phyloP scores from a whole-genome alignment of 1,139 yeast genomes.

The Diutina catenulata region DNA sequence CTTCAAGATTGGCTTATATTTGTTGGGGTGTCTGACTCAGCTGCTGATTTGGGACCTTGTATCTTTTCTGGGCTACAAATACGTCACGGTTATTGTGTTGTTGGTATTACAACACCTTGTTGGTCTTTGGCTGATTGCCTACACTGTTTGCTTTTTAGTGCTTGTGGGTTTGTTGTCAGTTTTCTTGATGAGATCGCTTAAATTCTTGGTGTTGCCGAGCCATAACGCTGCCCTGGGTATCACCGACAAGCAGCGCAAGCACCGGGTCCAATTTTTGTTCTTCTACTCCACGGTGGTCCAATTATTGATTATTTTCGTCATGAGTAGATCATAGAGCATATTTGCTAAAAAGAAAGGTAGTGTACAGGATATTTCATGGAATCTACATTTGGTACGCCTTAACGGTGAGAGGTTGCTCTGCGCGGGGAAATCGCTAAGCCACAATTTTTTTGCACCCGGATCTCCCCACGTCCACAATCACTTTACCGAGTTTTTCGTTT shows the following conservation, averaged over 20 bases:
- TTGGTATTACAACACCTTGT: constrained; percentile 36
- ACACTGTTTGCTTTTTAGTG: constrained; percentile 31
- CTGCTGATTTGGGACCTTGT: constrained; percentile 66
- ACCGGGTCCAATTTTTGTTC: constrained; percentile 78
- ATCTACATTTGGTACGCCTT: not conserved
- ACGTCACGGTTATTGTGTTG: constrained; percentile 60
- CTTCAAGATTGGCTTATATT: constrained; percentile 34
- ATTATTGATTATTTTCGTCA: constrained; percentile 30
- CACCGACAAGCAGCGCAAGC: constrained; percentile 60
- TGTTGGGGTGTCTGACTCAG: constrained; percentile 40
- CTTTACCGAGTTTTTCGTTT: not conserved
- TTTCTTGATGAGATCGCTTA: constrained; percentile 72
- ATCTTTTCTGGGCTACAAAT: constrained; percentile 91
- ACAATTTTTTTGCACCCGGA: not conserved
- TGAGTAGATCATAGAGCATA: constrained; percentile 6
- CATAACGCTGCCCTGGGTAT: constrained; percentile 38
- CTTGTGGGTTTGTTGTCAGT: constrained; percentile 45
- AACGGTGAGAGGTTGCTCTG: not conserved
- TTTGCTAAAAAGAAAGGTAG: not conserved
- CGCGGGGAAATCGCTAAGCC: not conserved
- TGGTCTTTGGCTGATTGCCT: constrained; percentile 22
- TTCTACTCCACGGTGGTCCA: constrained; percentile 79
- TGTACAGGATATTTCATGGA: not conserved
- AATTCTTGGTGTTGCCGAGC: constrained; percentile 57
- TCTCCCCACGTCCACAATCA: not conserved